A percentile compares a stretch with the other conserved stretches of the same genome.
These are phyloP conservation scores for Larix sibirica DNA, from an alignment of 83 land plant genomes.

Conservation along the genomic window DNA sequence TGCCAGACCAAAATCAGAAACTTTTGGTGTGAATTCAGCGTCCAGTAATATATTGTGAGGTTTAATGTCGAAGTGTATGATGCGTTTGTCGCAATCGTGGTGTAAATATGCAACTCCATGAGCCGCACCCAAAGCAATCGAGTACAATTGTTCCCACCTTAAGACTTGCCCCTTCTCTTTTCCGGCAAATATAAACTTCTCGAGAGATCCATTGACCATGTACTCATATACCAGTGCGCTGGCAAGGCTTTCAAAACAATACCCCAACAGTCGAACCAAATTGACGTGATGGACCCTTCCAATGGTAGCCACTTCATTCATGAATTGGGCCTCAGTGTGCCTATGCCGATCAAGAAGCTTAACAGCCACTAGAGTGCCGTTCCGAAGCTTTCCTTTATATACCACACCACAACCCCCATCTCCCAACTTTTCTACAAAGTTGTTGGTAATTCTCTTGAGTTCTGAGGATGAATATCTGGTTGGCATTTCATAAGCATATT, in stretches of 20 bases:
- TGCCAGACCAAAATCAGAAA: neutral
- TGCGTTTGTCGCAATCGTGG: no score
- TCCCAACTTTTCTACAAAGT: no score
- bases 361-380: neutral
- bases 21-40: neutral
- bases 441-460: no score
- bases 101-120: no score
- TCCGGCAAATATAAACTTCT: neutral
- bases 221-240: neutral
- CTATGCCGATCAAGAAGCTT: neutral
- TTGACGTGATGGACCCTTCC: no score
- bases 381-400: neutral
- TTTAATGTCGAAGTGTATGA: no score
- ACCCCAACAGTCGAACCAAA: no score
- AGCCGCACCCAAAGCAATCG: no score
- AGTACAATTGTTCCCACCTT: neutral
- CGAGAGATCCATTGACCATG: conserved; percentile 2
- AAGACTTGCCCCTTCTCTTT: neutral
- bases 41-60: neutral
- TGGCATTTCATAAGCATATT: no score
- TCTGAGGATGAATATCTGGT: no score
- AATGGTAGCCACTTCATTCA: neutral
- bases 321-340: neutral
- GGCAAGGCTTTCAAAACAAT: no score
- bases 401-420: no score